Percentiles rank a stretch among this genome's conserved stretches.
These are phyloP conservation scores for Mycena floridula DNA, from an alignment of 768 basidiomycete species.

Conservation along the genomic window DNA sequence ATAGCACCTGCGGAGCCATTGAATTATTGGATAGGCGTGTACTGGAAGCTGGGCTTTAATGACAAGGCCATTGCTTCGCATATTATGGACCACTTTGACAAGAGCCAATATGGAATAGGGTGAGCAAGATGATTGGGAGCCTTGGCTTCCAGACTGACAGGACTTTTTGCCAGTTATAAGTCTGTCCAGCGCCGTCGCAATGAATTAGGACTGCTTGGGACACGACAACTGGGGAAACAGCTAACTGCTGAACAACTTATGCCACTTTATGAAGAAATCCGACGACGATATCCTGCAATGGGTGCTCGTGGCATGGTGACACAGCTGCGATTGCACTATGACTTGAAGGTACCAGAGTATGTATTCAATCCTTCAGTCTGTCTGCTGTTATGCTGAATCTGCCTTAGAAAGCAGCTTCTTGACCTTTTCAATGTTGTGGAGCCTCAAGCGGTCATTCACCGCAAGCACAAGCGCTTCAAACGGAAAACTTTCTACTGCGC, in stretches of 20 bases:
- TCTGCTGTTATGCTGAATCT: no score
- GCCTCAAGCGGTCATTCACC: slow-evolving; percentile 8
- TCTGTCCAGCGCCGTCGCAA: slow-evolving; percentile 5
- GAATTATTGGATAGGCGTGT: slow-evolving; percentile 1
- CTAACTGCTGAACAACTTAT: not conserved
- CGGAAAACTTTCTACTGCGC: slow-evolving; percentile 21
- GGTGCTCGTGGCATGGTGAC: slow-evolving; percentile 5
- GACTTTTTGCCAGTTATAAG: slow-evolving; percentile 1
- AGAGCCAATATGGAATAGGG: slow-evolving; percentile 2
- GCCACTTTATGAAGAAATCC: not conserved
- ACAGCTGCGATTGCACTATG: slow-evolving; percentile 1
- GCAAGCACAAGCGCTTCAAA: slow-evolving; percentile 8
- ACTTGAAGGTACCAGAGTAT: slow-evolving; percentile 10
- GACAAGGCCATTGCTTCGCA: slow-evolving; percentile 4
- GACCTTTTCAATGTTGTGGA: slow-evolving; percentile 5
- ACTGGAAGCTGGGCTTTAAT: slow-evolving; percentile 8
- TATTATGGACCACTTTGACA: slow-evolving; percentile 8
- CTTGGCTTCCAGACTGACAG: not conserved
- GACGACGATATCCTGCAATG: slow-evolving; percentile 3
- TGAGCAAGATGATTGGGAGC: not conserved
- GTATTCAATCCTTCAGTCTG: slow-evolving; percentile 1
- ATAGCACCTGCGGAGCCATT: slow-evolving; percentile 4
- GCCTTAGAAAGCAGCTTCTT: slow-evolving; percentile 3
- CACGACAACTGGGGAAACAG: slow-evolving; percentile 5
- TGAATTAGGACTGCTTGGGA: slow-evolving; percentile 2